Percentiles rank a stretch among this genome's conserved stretches.
Evolutionary conservation across 2,329 filamentous ascomycete genomes (phyloP).

Genomic region (Neonectria coccinea): DNA sequence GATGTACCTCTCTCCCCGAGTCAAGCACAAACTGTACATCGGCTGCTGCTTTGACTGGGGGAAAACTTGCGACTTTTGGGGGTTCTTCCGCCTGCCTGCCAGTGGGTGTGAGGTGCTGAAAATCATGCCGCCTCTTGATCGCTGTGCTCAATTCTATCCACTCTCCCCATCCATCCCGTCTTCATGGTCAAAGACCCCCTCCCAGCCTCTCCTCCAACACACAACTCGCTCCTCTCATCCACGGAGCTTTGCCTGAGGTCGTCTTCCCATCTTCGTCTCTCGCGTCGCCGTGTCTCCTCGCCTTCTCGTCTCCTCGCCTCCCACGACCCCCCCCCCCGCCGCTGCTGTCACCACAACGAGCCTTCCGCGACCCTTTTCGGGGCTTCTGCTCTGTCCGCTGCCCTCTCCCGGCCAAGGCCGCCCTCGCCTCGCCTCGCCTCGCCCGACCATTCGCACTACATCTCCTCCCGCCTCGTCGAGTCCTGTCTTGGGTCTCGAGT

Average conservation of each 20-base stretch:
- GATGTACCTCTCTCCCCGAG: constrained; percentile 24
- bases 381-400: constrained; percentile 23
- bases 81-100: not conserved
- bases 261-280: constrained; percentile 25
- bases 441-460: constrained; percentile 16
- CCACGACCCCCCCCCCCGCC: constrained; percentile 16
- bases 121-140: constrained; percentile 27
- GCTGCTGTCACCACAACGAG: constrained; percentile 20
- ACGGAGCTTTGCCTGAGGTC: constrained; percentile 21
- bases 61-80: constrained; percentile 12
- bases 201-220: constrained; percentile 20
- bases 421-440: constrained; percentile 1
- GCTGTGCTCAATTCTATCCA: constrained; percentile 21
- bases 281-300: constrained; percentile 7
- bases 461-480: constrained; percentile 12
- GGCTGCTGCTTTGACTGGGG: constrained; percentile 6
- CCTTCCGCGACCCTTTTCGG: constrained; percentile 24
- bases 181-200: constrained; percentile 27
- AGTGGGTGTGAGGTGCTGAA: constrained; percentile 15
- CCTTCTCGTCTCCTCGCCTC: constrained; percentile 1
- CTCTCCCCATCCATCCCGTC: constrained; percentile 20
- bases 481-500: constrained; percentile 16
- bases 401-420: constrained; percentile 2
- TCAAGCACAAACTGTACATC: constrained; percentile 26
- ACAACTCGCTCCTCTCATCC: constrained; percentile 25